Evolutionary conservation across 305 asterid species (phyloP).

Genomic region (Solanum hybrid): DNA sequence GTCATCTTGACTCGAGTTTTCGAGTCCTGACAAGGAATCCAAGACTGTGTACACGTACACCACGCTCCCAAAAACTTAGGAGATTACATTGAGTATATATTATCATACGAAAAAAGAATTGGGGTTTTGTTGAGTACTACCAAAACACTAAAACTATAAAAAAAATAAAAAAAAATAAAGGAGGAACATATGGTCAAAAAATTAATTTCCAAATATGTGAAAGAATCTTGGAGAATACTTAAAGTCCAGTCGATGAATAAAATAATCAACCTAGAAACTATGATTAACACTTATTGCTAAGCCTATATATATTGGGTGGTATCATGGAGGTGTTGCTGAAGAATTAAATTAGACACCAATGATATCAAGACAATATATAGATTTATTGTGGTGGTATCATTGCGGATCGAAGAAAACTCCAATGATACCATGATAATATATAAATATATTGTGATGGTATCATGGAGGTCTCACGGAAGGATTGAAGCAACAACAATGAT

Average conservation of each 20-base stretch:
- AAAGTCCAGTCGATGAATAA: neutral
- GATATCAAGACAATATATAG: neutral
- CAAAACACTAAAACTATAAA: neutral
- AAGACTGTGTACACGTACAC: neutral
- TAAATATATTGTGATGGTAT: no score
- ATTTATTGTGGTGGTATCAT: neutral
- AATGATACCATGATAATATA: neutral
- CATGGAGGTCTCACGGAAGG: no score
- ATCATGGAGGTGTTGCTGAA: neutral
- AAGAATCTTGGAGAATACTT: neutral
- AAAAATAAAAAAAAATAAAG: neutral
- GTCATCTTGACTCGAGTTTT: no score
- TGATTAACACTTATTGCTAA: neutral
- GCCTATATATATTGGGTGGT: no score
- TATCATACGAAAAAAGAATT: neutral
- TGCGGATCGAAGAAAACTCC: neutral
- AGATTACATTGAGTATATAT: neutral
- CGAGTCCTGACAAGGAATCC: neutral
- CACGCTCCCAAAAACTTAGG: neutral
- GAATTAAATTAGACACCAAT: neutral
- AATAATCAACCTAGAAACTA: neutral
- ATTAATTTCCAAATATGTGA: neutral
- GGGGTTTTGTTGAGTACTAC: neutral
- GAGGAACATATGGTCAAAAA: neutral
- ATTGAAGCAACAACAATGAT: no score